These are phyloP conservation scores for Psilocybe sp. DNA, from an alignment of 768 basidiomycete species.

Conservation along the genomic window DNA sequence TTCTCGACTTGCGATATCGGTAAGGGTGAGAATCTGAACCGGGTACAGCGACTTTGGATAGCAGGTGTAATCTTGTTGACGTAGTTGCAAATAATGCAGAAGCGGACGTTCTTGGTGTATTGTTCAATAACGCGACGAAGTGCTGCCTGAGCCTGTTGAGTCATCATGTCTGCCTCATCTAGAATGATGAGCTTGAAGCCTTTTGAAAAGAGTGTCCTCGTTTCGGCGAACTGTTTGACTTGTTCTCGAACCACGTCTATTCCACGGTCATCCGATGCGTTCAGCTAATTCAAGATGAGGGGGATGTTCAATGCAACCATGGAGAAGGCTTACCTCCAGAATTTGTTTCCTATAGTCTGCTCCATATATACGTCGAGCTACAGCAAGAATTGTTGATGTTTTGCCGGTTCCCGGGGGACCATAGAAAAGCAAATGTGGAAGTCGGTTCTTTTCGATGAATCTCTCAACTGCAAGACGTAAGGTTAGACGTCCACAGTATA, in stretches of 20 bases:
- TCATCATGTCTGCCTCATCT: conserved; percentile 99
- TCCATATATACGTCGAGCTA: conserved; percentile 94
- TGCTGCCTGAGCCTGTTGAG: conserved; percentile 93
- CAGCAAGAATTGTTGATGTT: conserved; percentile 94
- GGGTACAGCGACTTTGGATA: conserved; percentile 96
- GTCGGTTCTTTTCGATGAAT: conserved; percentile 91
- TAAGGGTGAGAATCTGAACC: conserved; percentile 94
- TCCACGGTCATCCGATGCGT: conserved; percentile 97
- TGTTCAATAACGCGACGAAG: conserved; percentile 97
- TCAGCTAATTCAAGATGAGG: conserved; percentile 54
- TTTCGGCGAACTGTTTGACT: conserved; percentile 98
- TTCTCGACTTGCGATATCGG: conserved; percentile 85
- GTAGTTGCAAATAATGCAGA: conserved; percentile 99
- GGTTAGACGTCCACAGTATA: conserved; percentile 8
- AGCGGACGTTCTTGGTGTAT: conserved; percentile 97
- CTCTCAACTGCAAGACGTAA: conserved; percentile 68
- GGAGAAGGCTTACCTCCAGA: conserved; percentile 64
- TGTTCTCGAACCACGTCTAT: conserved; percentile 99
- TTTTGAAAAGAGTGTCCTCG: conserved; percentile 85
- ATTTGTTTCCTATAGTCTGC: conserved; percentile 85
- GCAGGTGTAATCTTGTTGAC: conserved; percentile 99
- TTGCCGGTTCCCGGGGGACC: conserved; percentile 99
- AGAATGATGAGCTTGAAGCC: conserved; percentile 97
- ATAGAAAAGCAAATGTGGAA: conserved; percentile 96
- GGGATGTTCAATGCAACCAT: not conserved